Evolutionary conservation across 331 rosid genomes (phyloP), one percentile per base, ranked within the genome.

Genomic region (Rhamnella rubrinervis): DNA sequence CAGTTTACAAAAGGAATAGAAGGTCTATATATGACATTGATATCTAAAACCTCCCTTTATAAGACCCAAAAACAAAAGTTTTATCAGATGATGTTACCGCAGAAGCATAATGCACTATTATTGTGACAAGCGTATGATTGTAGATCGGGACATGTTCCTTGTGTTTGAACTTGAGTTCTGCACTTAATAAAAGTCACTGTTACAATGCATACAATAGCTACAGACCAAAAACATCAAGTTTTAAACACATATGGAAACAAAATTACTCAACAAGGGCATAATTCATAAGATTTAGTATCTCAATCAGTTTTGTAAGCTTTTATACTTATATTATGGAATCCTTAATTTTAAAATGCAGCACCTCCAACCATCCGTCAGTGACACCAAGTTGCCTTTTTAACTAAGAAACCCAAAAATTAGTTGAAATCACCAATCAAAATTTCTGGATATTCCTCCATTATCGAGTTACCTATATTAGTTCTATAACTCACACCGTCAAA

Each of bases 51-150:
- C 55, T 46, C 51, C 28, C 74, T 59, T 35, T 67, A 31, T 18
- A 59, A 23, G 55, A 60, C 61, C 10, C 61, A 31, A 14, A 39
- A 35, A 44, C 70, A 28, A 58, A 7, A 17, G 5, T 1, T 52
- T 17, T 17, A 52, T 53, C 58, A 1, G 21, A 53, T 53, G 4
- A 53, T 18, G 4, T 63, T 63, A 95, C 99, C 79, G 90, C 97
- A 46, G 97, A 88, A 75, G 99, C 97, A 79, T 89, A 95, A 70
- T 85, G 85, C 77, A 83, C 97, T 63, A 91, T 61, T 71, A 80
- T 87, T 68, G 85, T 82, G 61, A 93, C 91, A 47, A 91, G 90
- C 17, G 96, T 91, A 60, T 86, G 96, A 76, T 95, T 91, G 76
- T 85, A 95, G 38, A 66, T 10, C 4, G 78, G 26, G 56, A 16